Conservation (phyloP, 139 green algal genomes). For the Picochlorum sp. region DNA sequence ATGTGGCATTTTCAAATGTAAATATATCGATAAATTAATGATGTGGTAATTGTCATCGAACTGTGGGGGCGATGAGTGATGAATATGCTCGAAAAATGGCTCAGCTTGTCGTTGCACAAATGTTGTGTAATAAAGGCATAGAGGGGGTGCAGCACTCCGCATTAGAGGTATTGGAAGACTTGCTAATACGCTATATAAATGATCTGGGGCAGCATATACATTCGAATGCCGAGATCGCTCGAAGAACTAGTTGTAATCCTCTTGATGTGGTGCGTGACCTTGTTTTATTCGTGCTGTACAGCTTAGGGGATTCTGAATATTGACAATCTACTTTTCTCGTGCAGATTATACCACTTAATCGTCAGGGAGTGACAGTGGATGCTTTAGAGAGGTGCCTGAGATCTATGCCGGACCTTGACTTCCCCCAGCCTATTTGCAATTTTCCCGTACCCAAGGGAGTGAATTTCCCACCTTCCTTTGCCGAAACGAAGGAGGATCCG, state of each 20-base stretch:
- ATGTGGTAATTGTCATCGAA: too few species aligned
- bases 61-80: constrained; percentile 26
- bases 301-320: not conserved
- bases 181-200: constrained; percentile 63
- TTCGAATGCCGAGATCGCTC: constrained; percentile 61
- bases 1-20: too few species aligned
- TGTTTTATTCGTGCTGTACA: not conserved
- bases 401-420: constrained; percentile 37
- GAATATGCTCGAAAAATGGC: constrained; percentile 49
- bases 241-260: constrained; percentile 53
- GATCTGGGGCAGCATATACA: constrained; percentile 48
- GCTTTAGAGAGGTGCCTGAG: constrained; percentile 33
- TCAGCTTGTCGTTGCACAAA: constrained; percentile 39
- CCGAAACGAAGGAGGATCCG: constrained; percentile 26
- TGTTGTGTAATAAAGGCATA: constrained; percentile 53
- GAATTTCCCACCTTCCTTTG: constrained; percentile 50
- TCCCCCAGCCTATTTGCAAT: constrained; percentile 46
- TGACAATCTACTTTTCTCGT: not conserved
- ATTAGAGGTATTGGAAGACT: constrained; percentile 61
- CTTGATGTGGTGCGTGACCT: constrained; percentile 39
- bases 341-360: constrained; percentile 57
- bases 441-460: constrained; percentile 31
- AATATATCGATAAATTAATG: not conserved
- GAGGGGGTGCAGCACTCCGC: constrained; percentile 58
- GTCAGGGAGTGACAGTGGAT: constrained; percentile 48